Evolutionary conservation across 2,329 filamentous ascomycete genomes (phyloP), one percentile per base, ranked within the genome.

Genomic region (Fusarium solani-melongenae): DNA sequence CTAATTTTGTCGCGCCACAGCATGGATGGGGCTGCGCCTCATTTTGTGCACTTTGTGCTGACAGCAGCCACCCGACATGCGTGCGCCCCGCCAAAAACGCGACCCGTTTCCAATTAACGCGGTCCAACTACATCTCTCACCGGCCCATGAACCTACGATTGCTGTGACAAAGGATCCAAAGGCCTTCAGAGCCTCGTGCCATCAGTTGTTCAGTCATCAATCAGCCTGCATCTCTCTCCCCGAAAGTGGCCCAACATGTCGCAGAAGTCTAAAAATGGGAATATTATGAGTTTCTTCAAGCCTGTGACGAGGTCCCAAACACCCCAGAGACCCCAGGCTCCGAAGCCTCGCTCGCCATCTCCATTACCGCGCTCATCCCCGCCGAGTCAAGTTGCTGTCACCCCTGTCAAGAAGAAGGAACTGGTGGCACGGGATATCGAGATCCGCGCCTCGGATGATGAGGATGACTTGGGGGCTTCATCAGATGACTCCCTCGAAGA

Each of bases 381-480:
- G 14, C 67, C 69, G n/a, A 67, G 78, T 59, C 55, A 74, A 49
- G 78, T 77, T 59, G 51, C 49, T 17, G 58, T 66, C 20, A 81
- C 79, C n/a, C 78, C 80, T n/a, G 61, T 61, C 41, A 75, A 74
- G 62, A 58, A 67, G 11, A 56, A 62, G 24, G 41, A 73, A 67
- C 58, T 65, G 10, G 73, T 82, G 57, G 83, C 86, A 67, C 84
- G 89, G 79, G 85, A 90, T 75, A 82, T 89, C 14, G 83, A 92
- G 64, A 92, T 95, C 44, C 87, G 87, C 53, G 91, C 89, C 62
- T 95, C 93, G 0, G 93, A 95, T 77, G 92, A 92, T 11, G 92
- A 93, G n/a, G 88, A 88, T 20, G 88, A 87, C 31, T 87, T 91
- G 73, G 88, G 86, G 39, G 74, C 72, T 39, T 79, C 77, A 20